A percentile compares a stretch with the other conserved stretches of the same genome.
Conservation (phyloP, 2,329 filamentous ascomycete species). For the Aureobasidium sp. region DNA sequence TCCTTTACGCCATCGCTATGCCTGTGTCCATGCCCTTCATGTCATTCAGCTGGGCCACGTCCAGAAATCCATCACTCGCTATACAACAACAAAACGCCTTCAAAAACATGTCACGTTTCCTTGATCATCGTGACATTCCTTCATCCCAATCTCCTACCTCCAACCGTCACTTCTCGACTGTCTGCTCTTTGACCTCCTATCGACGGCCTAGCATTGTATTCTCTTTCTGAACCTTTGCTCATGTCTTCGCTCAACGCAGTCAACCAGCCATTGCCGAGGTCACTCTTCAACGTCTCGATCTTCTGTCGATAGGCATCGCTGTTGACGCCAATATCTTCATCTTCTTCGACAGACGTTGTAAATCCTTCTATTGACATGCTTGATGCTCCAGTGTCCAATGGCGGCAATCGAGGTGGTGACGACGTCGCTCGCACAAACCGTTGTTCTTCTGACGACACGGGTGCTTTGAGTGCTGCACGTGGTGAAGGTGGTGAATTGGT, state of each 20-base stretch:
- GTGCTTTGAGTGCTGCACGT: not conserved
- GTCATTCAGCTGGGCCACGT: not conserved
- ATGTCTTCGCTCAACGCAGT: slow-evolving; percentile 73
- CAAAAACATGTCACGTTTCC: not conserved
- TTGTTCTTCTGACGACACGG: not conserved
- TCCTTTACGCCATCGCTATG: slow-evolving; percentile 13
- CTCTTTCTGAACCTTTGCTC: slow-evolving; percentile 6
- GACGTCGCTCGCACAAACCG: not conserved
- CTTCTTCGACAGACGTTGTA: slow-evolving; percentile 16
- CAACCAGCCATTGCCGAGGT: slow-evolving; percentile 82
- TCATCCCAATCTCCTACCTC: slow-evolving; percentile 30
- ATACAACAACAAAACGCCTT: slow-evolving; percentile 10
- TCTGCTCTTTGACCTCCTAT: slow-evolving; percentile 22
- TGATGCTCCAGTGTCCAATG: slow-evolving; percentile 16
- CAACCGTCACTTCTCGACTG: slow-evolving; percentile 26
- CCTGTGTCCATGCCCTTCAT: not conserved
- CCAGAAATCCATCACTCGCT: slow-evolving; percentile 6
- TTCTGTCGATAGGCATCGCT: slow-evolving; percentile 64
- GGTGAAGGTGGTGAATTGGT: slow-evolving; percentile 8
- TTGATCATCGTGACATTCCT: not conserved
- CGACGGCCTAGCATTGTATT: slow-evolving; percentile 8
- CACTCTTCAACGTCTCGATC: slow-evolving; percentile 76
- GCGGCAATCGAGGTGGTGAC: slow-evolving; percentile 15
- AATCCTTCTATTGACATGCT: not conserved
- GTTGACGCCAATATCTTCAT: slow-evolving; percentile 23